Evolutionary conservation across 2,329 filamentous ascomycete genomes (phyloP).

Genomic region (Diplocarpon mali): DNA sequence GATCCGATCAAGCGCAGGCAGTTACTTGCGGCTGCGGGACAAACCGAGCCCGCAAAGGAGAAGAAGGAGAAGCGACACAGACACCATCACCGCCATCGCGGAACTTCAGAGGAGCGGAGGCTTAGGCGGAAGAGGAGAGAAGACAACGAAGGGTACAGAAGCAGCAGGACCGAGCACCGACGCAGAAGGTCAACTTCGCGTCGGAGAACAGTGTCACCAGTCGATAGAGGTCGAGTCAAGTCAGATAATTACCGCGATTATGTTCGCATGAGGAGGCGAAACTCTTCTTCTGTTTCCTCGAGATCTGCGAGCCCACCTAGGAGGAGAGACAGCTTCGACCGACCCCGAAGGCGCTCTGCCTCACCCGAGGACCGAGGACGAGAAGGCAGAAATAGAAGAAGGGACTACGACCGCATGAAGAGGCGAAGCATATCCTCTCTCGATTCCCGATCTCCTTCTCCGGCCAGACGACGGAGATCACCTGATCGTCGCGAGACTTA

Average conservation of each 20-base stretch:
- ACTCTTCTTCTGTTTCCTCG: constrained; percentile 22
- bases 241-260: constrained; percentile 14
- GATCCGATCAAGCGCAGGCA: constrained; percentile 58
- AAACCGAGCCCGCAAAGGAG: constrained; percentile 36
- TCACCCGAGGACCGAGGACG: constrained; percentile 23
- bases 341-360: constrained; percentile 19
- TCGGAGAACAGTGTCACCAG: constrained; percentile 23
- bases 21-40: constrained; percentile 53
- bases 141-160: constrained; percentile 31
- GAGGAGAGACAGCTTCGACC: constrained; percentile 17
- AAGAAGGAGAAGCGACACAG: constrained; percentile 35
- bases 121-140: constrained; percentile 33
- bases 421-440: constrained; percentile 23
- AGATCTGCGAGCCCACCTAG: constrained; percentile 19
- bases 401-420: constrained; percentile 12
- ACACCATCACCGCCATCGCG: constrained; percentile 31
- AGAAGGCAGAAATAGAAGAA: constrained; percentile 11
- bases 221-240: constrained; percentile 14
- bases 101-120: constrained; percentile 28
- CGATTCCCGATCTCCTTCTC: constrained; percentile 29
- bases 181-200: constrained; percentile 33
- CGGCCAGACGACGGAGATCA: constrained; percentile 25
- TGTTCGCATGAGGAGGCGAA: constrained; percentile 11
- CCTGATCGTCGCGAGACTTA: constrained; percentile 25
- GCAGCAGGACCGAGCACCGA: constrained; percentile 27